Base-by-base conservation (phyloP, 2,329 filamentous ascomycete genomes). In the Chaetoscypha palmicola region DNA sequence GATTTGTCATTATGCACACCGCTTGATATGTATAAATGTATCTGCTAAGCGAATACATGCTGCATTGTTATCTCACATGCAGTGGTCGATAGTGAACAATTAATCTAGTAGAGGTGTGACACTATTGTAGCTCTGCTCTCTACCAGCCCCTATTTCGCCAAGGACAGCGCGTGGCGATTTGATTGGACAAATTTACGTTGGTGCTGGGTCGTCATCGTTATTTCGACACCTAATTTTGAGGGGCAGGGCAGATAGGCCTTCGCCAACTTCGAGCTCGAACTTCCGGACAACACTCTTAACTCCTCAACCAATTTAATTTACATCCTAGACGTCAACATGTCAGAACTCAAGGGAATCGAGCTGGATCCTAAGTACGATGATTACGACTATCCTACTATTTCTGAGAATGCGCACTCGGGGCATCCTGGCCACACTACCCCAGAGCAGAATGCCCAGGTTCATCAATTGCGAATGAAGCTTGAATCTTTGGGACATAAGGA, bases 361-460 rank as follows among this genome's bases (percentile, higher is more conserved):
- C 64, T 88, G 59, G 82, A 94, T 68, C 76, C 86, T 65, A 96
- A 95, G 71, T 94, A 97, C 74, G 92, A 97, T 71, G 67, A 94
- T 72, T 97, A 92, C 68, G 90, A 96, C 68, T 97, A 79, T 72
- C 92, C 92, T 51, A 87, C 82, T 53, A 83, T 77, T 51, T 79
- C 87, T 36, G 77, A 85, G 43, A 77, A 79, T 56, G 65, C 75
- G 36, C 77, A 82, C 62, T 71, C 73, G 58, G 92, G 92, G 54
- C 89, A 96, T 66, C 83, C 91, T 50, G 92, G 92, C 63, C 79
- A 94, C 67, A 84, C 94, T 59, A 92, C 83, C 43, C 73, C 79
- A 46, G 77, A 86, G 66, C 89, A 97, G 72, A 85, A 95, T 77
- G 89, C 88, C 42, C 83, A 91, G 69, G 83, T 97, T 37, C 71